Percentiles rank a stretch among this genome's conserved stretches.
Conservation (phyloP, 352 stramenopile genomes). For the Globisporangium yorkense region DNA sequence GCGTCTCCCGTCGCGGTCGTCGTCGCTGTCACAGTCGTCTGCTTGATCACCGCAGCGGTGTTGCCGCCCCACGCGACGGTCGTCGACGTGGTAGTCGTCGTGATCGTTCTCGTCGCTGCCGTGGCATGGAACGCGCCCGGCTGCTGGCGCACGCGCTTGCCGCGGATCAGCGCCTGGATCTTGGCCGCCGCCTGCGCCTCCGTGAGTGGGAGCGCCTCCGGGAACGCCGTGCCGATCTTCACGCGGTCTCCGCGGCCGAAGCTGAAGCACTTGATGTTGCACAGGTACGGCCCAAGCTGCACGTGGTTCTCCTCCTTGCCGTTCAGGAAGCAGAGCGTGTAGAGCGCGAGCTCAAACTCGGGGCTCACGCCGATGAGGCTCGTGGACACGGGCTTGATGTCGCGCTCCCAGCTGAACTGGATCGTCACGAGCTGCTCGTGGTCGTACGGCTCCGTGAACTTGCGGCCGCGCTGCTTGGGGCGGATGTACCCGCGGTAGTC, state of each 20-base stretch:
- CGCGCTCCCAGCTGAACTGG: constrained; percentile 90
- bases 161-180: constrained; percentile 66
- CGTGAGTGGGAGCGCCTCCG: constrained; percentile 62
- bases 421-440: constrained; percentile 93
- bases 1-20: constrained; percentile 14
- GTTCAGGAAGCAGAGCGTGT: constrained; percentile 94
- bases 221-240: constrained; percentile 83
- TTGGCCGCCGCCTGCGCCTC: constrained; percentile 68
- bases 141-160: constrained; percentile 31
- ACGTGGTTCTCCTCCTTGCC: constrained; percentile 86
- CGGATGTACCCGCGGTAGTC: constrained; percentile 95
- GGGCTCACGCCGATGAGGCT: constrained; percentile 92
- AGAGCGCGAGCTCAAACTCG: constrained; percentile 96
- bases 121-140: constrained; percentile 1
- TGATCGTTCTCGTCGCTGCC: neutral
- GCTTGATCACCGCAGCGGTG: constrained; percentile 4
- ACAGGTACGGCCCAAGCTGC: constrained; percentile 77
- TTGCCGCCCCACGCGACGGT: constrained; percentile 13
- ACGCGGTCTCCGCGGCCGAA: constrained; percentile 65
- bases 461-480: constrained; percentile 65
- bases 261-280: constrained; percentile 88
- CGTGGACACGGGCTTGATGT: constrained; percentile 89
- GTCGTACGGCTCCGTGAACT: constrained; percentile 66
- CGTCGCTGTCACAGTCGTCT: constrained; percentile 2
- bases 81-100: constrained; percentile 6